phyloP scores from a whole-genome alignment of 1,284 basidiomycete genomes.

The Takashimella koratensis region DNA sequence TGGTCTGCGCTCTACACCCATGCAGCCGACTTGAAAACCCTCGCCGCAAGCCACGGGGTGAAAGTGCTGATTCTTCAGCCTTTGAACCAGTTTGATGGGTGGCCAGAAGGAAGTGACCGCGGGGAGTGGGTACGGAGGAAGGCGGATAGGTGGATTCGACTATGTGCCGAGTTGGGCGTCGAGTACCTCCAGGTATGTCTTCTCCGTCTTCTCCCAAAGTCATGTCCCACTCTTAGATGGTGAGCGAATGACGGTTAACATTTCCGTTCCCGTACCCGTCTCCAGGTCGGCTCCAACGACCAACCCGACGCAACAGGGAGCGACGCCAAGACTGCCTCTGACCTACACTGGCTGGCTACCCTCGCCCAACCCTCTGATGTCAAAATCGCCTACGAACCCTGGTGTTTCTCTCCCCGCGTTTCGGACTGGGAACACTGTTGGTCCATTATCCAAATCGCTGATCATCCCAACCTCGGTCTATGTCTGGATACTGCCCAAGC shows the following conservation, averaged over 20 bases:
- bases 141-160: constrained; percentile 10
- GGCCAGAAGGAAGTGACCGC: constrained; percentile 1
- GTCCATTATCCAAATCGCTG: constrained; percentile 14
- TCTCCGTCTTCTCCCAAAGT: too few species aligned
- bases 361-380: constrained; percentile 7
- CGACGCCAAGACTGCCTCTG: constrained; percentile 7
- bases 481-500: constrained; percentile 17
- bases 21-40: constrained; percentile 1
- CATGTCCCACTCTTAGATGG: too few species aligned
- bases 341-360: constrained; percentile 19
- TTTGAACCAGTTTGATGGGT: constrained; percentile 18
- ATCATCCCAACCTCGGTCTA: constrained; percentile 15
- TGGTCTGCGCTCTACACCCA: constrained; percentile 10
- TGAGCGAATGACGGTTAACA: too few species aligned
- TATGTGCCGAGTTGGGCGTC: constrained; percentile 6
- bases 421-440: constrained; percentile 14
- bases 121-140: constrained; percentile 10
- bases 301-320: constrained; percentile 7
- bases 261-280: too few species aligned
- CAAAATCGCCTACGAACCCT: constrained; percentile 24
- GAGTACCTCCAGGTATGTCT: constrained; percentile 11
- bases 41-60: constrained; percentile 7
- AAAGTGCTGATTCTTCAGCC: constrained; percentile 11
- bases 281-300: constrained; percentile 24
- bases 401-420: constrained; percentile 18